Base-by-base conservation (phyloP, 768 basidiomycete genomes). In the Auricularia sp. region DNA sequence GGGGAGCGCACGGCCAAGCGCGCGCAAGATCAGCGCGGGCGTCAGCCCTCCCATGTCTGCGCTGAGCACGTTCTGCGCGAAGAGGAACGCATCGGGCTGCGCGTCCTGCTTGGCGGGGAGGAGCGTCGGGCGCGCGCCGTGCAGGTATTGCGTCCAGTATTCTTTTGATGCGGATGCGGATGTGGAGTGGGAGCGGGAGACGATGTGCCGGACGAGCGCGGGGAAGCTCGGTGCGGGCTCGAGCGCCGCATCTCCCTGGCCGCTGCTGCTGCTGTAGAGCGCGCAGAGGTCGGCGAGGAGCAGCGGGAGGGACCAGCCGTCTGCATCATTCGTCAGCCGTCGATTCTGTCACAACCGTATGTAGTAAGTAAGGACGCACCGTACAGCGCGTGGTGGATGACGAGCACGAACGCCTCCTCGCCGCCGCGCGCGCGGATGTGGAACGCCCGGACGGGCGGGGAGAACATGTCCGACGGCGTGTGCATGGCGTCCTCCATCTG, bases 311-410 rank as follows among this genome's bases (percentile, higher is more conserved):
- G 79, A 80, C 78, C 78, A 77, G 6, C 79, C 81, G 61, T 81
- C 61, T 62, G 8, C 14, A 42, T n/a, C n/a, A n/a, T n/a, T n/a
- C n/a, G n/a, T n/a, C n/a, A n/a, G n/a, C n/a, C n/a, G n/a, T n/a
- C n/a, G n/a, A n/a, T n/a, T n/a, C n/a, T n/a, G n/a, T n/a, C n/a
- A n/a, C n/a, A n/a, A n/a, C n/a, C n/a, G n/a, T n/a, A n/a, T n/a
- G n/a, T n/a, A n/a, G n/a, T n/a, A n/a, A n/a, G n/a, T n/a, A n/a
- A n/a, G n/a, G n/a, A n/a, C n/a, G n/a, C 23, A 62, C 61, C 81
- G 67, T 81, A 82, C 70, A 81, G 81, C 71, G 80, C 79, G 68
- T 81, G 81, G 64, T 81, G 79, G 36, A 81, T 71, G n/a, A 71
- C 70, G n/a, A 76, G 61, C 8, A 76, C 60, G 3, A 76, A 64